Conservation (phyloP, 75 land plant genomes). For the Azolla pinnata region DNA sequence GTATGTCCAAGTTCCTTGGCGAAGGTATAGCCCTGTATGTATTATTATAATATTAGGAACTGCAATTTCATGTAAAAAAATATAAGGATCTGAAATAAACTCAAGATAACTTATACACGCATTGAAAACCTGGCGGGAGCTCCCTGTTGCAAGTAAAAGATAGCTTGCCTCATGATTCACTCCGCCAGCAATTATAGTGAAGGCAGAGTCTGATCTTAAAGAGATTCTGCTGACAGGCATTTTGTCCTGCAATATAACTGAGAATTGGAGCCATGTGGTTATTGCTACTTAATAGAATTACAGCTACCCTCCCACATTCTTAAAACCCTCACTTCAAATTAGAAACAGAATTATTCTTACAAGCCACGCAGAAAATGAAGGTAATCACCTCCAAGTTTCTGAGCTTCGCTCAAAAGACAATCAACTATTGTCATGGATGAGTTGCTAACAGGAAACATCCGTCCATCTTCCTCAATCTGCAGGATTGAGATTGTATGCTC, state of each 20-base stretch:
- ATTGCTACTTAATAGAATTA: not conserved
- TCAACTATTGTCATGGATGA: conserved; percentile 67
- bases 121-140: conserved; percentile 57
- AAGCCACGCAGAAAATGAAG: not conserved
- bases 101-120: not conserved
- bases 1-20: conserved; percentile 82
- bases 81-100: not conserved
- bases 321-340: not conserved
- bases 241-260: conserved; percentile 67
- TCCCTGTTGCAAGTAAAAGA: conserved; percentile 75
- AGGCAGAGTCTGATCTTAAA: conserved; percentile 25
- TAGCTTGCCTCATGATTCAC: conserved; percentile 46
- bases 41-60: no score
- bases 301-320: not conserved
- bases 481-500: no score
- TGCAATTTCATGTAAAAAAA: conserved; percentile 8
- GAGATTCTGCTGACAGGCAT: conserved; percentile 36
- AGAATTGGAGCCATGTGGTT: no score
- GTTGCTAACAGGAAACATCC: conserved; percentile 82
- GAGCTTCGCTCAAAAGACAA: conserved; percentile 73
- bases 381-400: conserved; percentile 48
- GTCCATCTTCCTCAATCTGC: conserved; percentile 87
- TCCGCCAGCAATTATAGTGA: conserved; percentile 40
- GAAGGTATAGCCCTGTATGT: conserved; percentile 63
- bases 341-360: not conserved